Conservation (phyloP, 139 green algal species). For the Chlamydomonas sp. region DNA sequence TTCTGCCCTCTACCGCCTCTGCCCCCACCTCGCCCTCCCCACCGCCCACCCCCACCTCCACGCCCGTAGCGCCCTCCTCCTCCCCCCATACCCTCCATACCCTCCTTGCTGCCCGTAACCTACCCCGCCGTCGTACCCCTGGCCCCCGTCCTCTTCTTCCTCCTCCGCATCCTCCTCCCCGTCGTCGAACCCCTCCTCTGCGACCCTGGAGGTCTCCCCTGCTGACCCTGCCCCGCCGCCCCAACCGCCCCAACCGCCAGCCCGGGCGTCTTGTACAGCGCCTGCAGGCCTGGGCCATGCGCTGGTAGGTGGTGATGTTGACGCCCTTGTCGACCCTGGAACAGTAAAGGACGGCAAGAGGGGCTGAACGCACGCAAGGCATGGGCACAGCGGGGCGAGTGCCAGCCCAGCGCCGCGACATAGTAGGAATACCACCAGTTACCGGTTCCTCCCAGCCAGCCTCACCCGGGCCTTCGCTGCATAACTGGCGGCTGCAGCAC, state of each 20-base stretch:
- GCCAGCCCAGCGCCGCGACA: too few relatives aligned
- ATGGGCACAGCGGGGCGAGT: not conserved
- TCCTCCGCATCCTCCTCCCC: not conserved
- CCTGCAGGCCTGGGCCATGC: constrained; percentile 44
- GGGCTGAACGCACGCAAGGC: too few relatives aligned
- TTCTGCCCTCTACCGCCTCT: not conserved
- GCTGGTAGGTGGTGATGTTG: constrained; percentile 50
- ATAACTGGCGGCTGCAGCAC: too few relatives aligned
- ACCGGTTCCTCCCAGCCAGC: too few relatives aligned
- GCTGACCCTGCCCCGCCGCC: not conserved
- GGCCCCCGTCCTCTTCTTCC: not conserved
- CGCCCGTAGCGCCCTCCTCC: not conserved
- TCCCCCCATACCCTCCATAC: not conserved
- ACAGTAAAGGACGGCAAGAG: not conserved
- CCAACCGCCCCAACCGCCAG: not conserved
- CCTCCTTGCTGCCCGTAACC: not conserved
- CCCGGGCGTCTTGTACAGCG: constrained; percentile 36
- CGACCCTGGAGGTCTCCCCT: not conserved
- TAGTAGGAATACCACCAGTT: not conserved
- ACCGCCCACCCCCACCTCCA: not conserved
- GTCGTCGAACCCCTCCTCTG: constrained; percentile 3
- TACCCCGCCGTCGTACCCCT: not conserved
- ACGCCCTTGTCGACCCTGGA: constrained; percentile 53
- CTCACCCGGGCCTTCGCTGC: not conserved
- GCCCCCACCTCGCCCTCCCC: not conserved